Base-by-base conservation (phyloP, 371 early-diverging fungal genomes). In the Mucor piriformis region DNA sequence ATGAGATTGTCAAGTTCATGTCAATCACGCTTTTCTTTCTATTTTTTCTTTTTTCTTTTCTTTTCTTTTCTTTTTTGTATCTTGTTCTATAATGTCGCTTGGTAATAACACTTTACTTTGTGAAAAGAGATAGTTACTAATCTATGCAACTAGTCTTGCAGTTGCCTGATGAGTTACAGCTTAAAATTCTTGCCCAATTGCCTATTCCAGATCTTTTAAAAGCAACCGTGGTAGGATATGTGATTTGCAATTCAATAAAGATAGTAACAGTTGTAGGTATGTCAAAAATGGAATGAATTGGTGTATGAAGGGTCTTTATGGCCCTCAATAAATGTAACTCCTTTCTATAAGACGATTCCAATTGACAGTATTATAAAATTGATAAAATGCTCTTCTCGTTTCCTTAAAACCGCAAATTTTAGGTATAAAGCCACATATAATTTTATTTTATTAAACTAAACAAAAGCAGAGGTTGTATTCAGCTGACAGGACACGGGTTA, bases 271-370 rank as follows among this genome's bases (percentile, higher is more conserved):
- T 23, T 38, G 12, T 29, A 78, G 79, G 72, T 79, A 3, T 76
- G 76, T 55, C 73, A 54, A 23, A 67, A 64, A 43, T 85, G 85
- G 85, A 66, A 69, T 20, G 48, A 61, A 15, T 46, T 85, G 13
- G 79, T 76, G 1, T 76, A 76, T 56, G 83, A 82, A 54, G 83
- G 85, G 1, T 74, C 80, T 3, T 58, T 85, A 16, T 85, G 85
- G 85, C 64, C 72, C 27, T 63, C 52, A 1, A 72, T 83, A 46
- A 78, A 85, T 55, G 66, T 69, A 6, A 57, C 71, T 15, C 72
- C 81, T 3, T 83, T 77, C 21, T 85, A 83, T 67, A 75, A 74
- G n/a, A 49, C 61, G 11, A 83, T 85, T 20, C 70, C 81, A 3
- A 77, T 70, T 23, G 76, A 79, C 7, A 74, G 74, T 16, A 60